These are phyloP conservation scores for Backusella parvicylindrica DNA, from an alignment of 192 early-diverging fungal genomes.

Conservation along the genomic window DNA sequence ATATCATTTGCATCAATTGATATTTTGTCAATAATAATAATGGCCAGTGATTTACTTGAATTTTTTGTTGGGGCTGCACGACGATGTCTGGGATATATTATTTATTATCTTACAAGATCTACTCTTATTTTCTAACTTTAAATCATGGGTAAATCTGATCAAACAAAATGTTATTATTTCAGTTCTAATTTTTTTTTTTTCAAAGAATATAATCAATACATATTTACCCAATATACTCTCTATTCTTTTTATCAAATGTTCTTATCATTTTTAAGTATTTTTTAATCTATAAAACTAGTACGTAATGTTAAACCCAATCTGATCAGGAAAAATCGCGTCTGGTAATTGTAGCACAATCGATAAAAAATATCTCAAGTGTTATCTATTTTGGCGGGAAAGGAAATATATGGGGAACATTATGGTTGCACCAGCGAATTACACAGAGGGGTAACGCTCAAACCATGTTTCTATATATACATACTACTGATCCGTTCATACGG, in stretches of 20 bases:
- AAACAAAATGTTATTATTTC: neutral
- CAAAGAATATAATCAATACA: neutral
- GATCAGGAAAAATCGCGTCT: neutral
- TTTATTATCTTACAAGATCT: neutral
- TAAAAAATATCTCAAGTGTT: neutral
- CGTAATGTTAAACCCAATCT: neutral
- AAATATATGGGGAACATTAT: neutral
- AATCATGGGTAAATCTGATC: neutral
- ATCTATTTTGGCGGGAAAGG: neutral
- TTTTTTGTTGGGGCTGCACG: neutral
- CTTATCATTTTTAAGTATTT: neutral
- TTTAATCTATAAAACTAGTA: neutral
- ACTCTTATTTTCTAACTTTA: neutral
- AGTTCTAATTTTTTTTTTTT: neutral
- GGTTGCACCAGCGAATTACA: neutral
- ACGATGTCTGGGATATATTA: neutral
- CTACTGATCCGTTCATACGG: neutral
- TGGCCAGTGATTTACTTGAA: neutral
- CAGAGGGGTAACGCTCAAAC: neutral
- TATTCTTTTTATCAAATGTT: neutral
- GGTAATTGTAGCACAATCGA: neutral
- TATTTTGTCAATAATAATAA: neutral
- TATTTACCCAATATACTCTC: neutral
- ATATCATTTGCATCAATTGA: slow-evolving; percentile 4
- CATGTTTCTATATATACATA: neutral